Conservation (phyloP, 176 grass and related monocot genomes). For the Musa beccarii region DNA sequence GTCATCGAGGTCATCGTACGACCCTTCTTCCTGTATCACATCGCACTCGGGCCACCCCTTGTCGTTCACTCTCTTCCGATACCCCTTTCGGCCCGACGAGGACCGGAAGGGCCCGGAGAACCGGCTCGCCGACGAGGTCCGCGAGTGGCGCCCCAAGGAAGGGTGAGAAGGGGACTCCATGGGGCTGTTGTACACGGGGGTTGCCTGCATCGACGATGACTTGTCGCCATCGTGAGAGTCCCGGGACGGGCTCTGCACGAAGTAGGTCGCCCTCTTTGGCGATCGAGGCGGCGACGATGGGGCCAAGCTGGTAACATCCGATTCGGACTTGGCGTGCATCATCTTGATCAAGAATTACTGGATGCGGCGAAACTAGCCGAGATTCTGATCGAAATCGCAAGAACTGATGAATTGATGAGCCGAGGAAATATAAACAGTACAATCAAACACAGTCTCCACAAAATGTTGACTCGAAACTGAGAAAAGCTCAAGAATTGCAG, state of each 20-base stretch:
- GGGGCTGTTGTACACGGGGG: slow-evolving; percentile 83
- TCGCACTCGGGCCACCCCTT: slow-evolving; percentile 66
- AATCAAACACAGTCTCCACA: background rate
- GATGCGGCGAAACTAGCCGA: background rate
- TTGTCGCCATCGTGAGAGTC: slow-evolving; percentile 79
- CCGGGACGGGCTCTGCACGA: slow-evolving; percentile 78
- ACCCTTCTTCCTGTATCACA: slow-evolving; percentile 55
- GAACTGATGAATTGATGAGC: background rate
- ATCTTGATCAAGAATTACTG: slow-evolving; percentile 22
- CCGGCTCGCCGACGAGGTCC: slow-evolving; percentile 63
- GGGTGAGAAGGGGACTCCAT: slow-evolving; percentile 73
- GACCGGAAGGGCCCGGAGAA: slow-evolving; percentile 67
- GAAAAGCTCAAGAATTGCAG: background rate
- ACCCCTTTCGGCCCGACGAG: slow-evolving; percentile 20
- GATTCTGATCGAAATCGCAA: background rate
- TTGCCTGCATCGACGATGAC: slow-evolving; percentile 64
- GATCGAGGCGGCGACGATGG: slow-evolving; percentile 60
- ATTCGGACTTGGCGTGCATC: slow-evolving; percentile 74
- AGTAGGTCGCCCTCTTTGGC: slow-evolving; percentile 66
- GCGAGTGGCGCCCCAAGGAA: slow-evolving; percentile 65
- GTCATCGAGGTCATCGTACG: slow-evolving; percentile 35
- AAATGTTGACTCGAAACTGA: background rate
- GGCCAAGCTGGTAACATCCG: slow-evolving; percentile 66
- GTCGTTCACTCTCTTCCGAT: slow-evolving; percentile 23
- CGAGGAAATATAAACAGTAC: no score